Evolutionary conservation across 192 early-diverging fungal species (phyloP).

Genomic region (Diversispora epigaea): DNA sequence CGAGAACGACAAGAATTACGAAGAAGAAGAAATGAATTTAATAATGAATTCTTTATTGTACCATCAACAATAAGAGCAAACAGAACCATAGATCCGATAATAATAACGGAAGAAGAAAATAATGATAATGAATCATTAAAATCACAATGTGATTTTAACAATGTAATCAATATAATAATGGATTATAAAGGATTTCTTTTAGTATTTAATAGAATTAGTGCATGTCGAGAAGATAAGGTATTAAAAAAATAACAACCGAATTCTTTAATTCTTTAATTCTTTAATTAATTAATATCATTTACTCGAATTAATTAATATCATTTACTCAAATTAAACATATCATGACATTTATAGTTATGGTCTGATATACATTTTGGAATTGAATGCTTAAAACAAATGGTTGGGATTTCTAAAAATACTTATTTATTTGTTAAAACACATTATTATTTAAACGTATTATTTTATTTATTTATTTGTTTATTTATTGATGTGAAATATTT

Average conservation of each 20-base stretch:
- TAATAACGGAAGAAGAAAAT: neutral
- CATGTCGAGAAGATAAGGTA: neutral
- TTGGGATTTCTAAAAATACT: no score
- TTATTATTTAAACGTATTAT: no score
- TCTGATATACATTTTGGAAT: neutral
- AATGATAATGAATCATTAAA: neutral
- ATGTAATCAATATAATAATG: neutral
- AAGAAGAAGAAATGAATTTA: no score
- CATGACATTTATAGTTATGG: neutral
- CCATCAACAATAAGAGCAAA: neutral
- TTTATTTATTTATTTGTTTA: no score
- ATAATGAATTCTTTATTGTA: neutral
- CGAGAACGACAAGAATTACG: no score
- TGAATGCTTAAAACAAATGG: neutral
- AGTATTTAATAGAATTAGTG: neutral
- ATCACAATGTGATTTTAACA: neutral
- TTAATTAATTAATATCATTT: neutral
- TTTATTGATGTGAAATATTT: no score
- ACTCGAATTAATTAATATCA: neutral
- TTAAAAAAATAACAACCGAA: neutral
- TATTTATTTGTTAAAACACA: no score
- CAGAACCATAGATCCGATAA: no score
- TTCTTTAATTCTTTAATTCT: neutral
- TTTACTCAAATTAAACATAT: no score
- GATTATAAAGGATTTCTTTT: neutral